Percentiles rank a stretch among this genome's conserved stretches.
Conservation (phyloP, 2,329 filamentous ascomycete genomes). For the Ophiostoma australiae region DNA sequence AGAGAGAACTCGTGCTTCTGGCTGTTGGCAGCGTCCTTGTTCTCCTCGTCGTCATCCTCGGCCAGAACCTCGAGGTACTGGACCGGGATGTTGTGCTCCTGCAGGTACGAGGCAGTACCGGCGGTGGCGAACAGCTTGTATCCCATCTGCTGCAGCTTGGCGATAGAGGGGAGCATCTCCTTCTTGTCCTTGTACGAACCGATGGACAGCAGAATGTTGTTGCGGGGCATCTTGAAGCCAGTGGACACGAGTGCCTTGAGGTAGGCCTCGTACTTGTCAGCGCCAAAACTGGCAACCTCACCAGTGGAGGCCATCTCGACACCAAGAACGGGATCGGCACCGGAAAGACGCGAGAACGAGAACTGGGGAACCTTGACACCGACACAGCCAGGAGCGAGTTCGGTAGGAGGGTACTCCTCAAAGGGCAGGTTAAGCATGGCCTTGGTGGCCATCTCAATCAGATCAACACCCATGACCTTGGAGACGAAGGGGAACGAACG, state of each 20-base stretch:
- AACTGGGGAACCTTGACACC: conserved; percentile 98
- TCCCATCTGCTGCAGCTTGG: conserved; percentile 82
- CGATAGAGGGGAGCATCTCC: conserved; percentile 89
- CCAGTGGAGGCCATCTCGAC: conserved; percentile 99
- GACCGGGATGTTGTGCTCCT: conserved; percentile 84
- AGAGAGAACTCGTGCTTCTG: conserved; percentile 95
- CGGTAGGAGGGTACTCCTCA: conserved; percentile 71
- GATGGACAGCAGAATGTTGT: conserved; percentile 91
- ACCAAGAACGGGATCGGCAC: conserved; percentile 91
- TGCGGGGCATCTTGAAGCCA: conserved; percentile 92
- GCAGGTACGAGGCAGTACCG: conserved; percentile 92
- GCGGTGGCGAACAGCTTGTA: conserved; percentile 96
- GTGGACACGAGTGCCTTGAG: conserved; percentile 93
- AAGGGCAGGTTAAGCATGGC: conserved; percentile 86
- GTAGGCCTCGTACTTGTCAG: conserved; percentile 95
- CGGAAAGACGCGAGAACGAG: conserved; percentile 94
- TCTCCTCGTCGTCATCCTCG: conserved; percentile 57
- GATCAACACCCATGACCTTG: conserved; percentile 95
- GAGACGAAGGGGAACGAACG: conserved; percentile 97
- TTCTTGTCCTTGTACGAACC: conserved; percentile 97
- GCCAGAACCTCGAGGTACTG: conserved; percentile 88
- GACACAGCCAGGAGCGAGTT: conserved; percentile 74
- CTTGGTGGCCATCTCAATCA: conserved; percentile 98
- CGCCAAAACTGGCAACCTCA: conserved; percentile 93
- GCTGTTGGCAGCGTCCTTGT: conserved; percentile 63